These are phyloP conservation scores for Talaromyces amestolkiae DNA, from an alignment of 2,329 filamentous ascomycete genomes.

Conservation along the genomic window DNA sequence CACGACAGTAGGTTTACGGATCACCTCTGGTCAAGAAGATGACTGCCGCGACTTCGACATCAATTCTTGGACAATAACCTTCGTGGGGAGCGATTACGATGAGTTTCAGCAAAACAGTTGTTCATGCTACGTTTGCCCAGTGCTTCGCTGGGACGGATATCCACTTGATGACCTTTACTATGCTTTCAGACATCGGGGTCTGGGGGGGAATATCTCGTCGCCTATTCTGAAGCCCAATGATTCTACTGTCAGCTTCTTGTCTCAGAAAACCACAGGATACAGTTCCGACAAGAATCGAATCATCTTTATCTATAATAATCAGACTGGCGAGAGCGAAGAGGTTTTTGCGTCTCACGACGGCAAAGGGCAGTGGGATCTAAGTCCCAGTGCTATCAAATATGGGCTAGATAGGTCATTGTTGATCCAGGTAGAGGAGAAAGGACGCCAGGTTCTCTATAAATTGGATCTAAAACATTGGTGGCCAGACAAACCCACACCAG, in stretches of 20 bases:
- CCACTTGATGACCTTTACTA: neutral
- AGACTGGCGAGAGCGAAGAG: neutral
- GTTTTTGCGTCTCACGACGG: neutral
- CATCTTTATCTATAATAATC: neutral
- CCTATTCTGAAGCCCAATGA: neutral
- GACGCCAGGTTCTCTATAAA: neutral
- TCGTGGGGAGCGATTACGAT: neutral
- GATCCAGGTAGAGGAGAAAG: conserved; percentile 1
- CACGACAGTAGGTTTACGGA: too few relatives aligned
- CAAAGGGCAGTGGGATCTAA: neutral
- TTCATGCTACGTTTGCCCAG: neutral
- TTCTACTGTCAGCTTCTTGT: neutral
- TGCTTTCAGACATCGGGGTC: conserved; percentile 6
- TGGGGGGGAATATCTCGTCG: conserved; percentile 4
- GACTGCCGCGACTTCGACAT: too few relatives aligned
- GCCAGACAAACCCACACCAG: neutral
- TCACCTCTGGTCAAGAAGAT: too few relatives aligned
- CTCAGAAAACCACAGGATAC: neutral
- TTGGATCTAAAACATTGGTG: neutral
- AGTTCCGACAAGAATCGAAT: neutral
- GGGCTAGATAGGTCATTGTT: neutral
- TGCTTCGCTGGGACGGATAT: conserved; percentile 8
- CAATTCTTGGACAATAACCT: neutral
- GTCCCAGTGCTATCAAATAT: neutral
- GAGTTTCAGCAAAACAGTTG: neutral